A percentile compares a stretch with the other conserved stretches of the same genome.
phyloP scores from a whole-genome alignment of 148 eudicot genomes.

The Fallopia convolvulus region DNA sequence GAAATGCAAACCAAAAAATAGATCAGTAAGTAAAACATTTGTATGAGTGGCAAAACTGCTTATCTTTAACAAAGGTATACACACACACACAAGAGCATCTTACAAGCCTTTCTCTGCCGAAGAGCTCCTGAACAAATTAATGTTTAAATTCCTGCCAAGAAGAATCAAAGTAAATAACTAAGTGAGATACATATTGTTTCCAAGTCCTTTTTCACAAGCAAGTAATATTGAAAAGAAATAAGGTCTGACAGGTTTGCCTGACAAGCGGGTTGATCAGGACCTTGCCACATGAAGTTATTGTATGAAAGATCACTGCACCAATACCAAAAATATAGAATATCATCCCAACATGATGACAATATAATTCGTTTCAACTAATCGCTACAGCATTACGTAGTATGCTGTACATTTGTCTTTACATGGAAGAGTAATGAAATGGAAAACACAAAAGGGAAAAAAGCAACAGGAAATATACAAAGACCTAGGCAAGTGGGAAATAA shows the following conservation, averaged over 20 bases:
- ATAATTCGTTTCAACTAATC: neutral
- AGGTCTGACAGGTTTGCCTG: constrained; percentile 31
- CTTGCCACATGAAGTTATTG: constrained; percentile 69
- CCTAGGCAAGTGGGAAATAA: neutral
- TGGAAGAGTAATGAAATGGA: neutral
- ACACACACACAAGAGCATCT: constrained; percentile 17
- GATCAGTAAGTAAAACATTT: neutral
- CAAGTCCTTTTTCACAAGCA: neutral
- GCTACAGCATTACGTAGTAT: neutral
- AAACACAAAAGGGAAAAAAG: neutral
- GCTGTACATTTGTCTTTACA: neutral
- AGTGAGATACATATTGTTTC: neutral
- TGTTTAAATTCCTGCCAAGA: constrained; percentile 37
- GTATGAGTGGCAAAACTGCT: neutral
- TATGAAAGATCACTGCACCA: constrained; percentile 69
- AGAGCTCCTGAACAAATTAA: constrained; percentile 66
- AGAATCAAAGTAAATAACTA: neutral
- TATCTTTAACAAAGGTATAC: neutral
- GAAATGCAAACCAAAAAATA: neutral
- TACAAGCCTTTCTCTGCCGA: constrained; percentile 35
- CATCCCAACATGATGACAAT: neutral
- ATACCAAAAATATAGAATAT: neutral
- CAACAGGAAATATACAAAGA: neutral
- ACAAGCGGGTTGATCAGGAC: constrained; percentile 48
- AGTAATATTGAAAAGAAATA: neutral